Evolutionary conservation across 1,284 basidiomycete genomes (phyloP), one percentile per base, ranked within the genome.

Genomic region (Neolentinus lepideus): DNA sequence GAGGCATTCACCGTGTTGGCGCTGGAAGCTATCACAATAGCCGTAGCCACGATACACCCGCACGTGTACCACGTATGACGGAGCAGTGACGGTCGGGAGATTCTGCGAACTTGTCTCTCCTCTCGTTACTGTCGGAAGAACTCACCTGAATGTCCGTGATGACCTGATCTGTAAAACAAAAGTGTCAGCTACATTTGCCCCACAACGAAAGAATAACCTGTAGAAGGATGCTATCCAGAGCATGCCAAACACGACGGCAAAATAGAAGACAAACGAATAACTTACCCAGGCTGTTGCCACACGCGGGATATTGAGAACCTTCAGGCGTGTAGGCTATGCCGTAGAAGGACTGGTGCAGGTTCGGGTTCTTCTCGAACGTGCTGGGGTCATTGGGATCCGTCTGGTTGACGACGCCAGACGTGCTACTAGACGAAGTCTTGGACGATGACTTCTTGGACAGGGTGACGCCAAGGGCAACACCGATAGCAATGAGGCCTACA

Each of bases 321-420:
- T 74, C 72, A 1, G 88, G 87, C 0, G 85, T 86, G 68, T 91
- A 92, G 0, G 88, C 86, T n/a, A 91, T 64, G 29, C 81, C 88
- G 63, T 76, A 92, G 72, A 88, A 88, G 11, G 76, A 75, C 56
- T 84, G 76, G 61, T 83, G 76, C 50, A 92, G 71, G 9, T 74
- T 69, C 3, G 75, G 52, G 68, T 92, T 81, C 69, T 82, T 85
- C 50, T 67, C 64, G 66, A 91, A 91, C 31, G 75, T 71, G 67
- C 77, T 84, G 1, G 87, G 84, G 69, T 90, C 83, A 59, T 73
- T 76, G 22, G 77, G 71, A 61, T 83, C 71, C 1, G 74, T 74
- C 68, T 75, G 54, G 70, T 80, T 62, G 75, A 72, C 72, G 72
- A 76, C 54, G 71, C 77, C 57, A 10, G 59, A 51, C 21, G 63